phyloP scores from a whole-genome alignment of 768 basidiomycete genomes.

The Mycena alexandri region DNA sequence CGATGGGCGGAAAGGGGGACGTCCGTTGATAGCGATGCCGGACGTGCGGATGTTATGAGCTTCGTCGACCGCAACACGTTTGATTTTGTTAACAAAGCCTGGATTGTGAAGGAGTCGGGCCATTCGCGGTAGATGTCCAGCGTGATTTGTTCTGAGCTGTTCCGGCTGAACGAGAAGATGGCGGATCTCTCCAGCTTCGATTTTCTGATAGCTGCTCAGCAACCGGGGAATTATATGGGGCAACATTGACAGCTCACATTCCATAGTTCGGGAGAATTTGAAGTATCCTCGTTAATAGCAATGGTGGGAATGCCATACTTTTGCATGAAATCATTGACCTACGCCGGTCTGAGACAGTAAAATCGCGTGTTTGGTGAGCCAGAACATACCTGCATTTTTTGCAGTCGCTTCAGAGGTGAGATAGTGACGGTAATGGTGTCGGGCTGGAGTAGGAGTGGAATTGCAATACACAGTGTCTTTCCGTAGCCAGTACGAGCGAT shows the following conservation, averaged over 20 bases:
- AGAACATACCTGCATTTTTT: conserved; percentile 13
- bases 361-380: too few relatives aligned
- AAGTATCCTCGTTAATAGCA: conserved; percentile 8
- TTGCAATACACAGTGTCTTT: conserved; percentile 9
- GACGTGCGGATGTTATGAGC: conserved; percentile 41
- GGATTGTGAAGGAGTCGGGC: conserved; percentile 29
- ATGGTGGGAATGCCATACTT: background rate
- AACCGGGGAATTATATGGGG: too few relatives aligned
- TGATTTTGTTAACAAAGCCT: conserved; percentile 16
- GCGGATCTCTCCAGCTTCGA: background rate
- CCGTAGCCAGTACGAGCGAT: conserved; percentile 15
- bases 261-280: conserved; percentile 2
- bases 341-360: too few relatives aligned
- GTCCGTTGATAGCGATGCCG: conserved; percentile 39
- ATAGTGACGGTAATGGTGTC: background rate
- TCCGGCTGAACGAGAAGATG: conserved; percentile 7
- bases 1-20: conserved; percentile 40
- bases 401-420: conserved; percentile 14
- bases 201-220: background rate
- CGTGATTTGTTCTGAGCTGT: conserved; percentile 9
- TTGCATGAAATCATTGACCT: background rate
- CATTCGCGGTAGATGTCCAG: conserved; percentile 35
- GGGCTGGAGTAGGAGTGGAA: conserved; percentile 1
- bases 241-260: background rate
- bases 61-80: conserved; percentile 41